Conservation (phyloP, 106 monocot genomes). For the Apostasia shenzhenica region DNA sequence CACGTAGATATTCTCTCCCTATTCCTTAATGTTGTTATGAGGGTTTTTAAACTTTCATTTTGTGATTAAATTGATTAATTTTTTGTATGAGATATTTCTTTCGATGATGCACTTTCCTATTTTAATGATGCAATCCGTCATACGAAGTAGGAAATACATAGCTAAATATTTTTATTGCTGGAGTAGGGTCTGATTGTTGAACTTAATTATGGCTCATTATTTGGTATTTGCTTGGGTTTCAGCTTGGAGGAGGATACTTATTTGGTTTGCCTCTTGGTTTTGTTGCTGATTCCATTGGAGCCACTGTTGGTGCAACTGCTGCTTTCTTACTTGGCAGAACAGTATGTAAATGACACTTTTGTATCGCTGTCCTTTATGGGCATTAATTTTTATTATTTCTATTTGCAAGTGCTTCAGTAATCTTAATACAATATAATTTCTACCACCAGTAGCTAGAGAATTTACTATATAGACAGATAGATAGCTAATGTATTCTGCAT, state of each 20-base stretch:
- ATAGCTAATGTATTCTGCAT: too few species aligned
- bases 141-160: not conserved
- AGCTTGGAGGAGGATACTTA: conserved; percentile 99
- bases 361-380: not conserved
- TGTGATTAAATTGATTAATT: too few species aligned
- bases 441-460: too few species aligned
- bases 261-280: conserved; percentile 92
- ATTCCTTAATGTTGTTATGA: too few species aligned
- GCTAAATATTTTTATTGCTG: not conserved
- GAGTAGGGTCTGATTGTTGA: not conserved
- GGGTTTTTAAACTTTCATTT: too few species aligned
- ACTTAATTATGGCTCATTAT: not conserved
- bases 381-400: not conserved
- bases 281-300: conserved; percentile 95
- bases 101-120: not conserved
- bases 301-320: conserved; percentile 90
- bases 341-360: conserved; percentile 28
- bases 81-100: too few species aligned
- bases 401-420: too few species aligned
- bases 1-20: too few species aligned
- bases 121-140: not conserved
- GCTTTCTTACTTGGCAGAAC: conserved; percentile 94
- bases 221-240: conserved; percentile 13
- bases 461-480: too few species aligned
- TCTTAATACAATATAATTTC: too few species aligned